Percentiles rank a stretch among this genome's conserved stretches.
phyloP scores from a whole-genome alignment of 805 yeast species.

The Dipodascus albidus region DNA sequence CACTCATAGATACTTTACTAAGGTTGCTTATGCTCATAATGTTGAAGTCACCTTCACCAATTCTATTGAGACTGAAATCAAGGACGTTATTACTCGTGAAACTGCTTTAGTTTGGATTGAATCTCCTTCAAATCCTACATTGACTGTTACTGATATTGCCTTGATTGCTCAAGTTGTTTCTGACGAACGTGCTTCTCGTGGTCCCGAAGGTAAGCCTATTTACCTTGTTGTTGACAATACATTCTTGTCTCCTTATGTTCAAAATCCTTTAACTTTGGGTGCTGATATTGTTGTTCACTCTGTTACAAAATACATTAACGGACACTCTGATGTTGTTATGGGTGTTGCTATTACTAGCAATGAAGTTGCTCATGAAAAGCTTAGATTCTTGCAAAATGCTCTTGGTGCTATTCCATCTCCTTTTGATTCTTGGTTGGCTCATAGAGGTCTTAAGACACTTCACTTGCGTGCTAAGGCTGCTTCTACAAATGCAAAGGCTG shows the following conservation, averaged over 20 bases:
- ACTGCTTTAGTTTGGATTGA: constrained; percentile 81
- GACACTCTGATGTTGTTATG: constrained; percentile 85
- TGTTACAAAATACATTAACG: constrained; percentile 83
- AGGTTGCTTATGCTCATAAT: constrained; percentile 74
- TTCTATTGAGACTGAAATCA: constrained; percentile 49
- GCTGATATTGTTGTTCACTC: constrained; percentile 85
- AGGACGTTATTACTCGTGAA: constrained; percentile 41
- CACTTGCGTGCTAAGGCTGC: constrained; percentile 72
- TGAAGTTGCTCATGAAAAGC: constrained; percentile 46
- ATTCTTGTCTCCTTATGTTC: constrained; percentile 75
- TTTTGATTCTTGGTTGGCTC: constrained; percentile 87
- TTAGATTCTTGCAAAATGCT: constrained; percentile 76
- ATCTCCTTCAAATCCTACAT: constrained; percentile 82
- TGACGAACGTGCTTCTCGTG: constrained; percentile 31
- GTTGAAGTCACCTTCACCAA: constrained; percentile 57
- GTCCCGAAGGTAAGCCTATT: constrained; percentile 33
- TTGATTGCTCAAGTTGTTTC: constrained; percentile 47
- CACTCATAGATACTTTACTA: constrained; percentile 80
- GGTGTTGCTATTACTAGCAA: constrained; percentile 69
- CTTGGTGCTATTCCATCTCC: constrained; percentile 85
- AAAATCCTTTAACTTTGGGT: constrained; percentile 72
- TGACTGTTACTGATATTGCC: constrained; percentile 63
- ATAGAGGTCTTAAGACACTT: constrained; percentile 80
- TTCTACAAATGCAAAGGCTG: constrained; percentile 48
- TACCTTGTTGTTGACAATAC: constrained; percentile 78